Evolutionary conservation across 1,284 basidiomycete species (phyloP).

Genomic region (Marasmius sp.): DNA sequence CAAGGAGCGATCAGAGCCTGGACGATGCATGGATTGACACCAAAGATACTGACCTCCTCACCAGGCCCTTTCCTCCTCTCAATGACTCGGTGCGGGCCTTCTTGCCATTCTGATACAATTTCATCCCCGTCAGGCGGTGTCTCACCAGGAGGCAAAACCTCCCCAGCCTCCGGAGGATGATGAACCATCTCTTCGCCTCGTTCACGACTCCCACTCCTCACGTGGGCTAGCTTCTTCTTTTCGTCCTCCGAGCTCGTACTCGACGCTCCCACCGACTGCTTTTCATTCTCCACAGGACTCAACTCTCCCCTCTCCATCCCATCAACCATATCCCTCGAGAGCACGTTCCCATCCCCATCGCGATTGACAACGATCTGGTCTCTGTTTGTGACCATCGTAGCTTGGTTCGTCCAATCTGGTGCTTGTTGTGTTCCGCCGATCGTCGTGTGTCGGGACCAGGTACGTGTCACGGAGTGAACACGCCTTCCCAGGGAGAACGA

Average conservation of each 20-base stretch:
- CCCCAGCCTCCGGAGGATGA: constrained; percentile 3
- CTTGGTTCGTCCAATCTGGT: constrained; percentile 72
- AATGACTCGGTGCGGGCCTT: constrained; percentile 68
- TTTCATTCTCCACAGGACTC: constrained; percentile 29
- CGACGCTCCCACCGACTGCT: constrained; percentile 2
- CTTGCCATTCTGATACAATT: constrained; percentile 57
- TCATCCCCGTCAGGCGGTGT: constrained; percentile 41
- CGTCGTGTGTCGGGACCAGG: constrained; percentile 60
- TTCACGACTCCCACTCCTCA: constrained; percentile 2
- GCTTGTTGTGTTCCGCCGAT: constrained; percentile 9
- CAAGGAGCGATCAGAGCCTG: not conserved
- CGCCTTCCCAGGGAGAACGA: constrained; percentile 88
- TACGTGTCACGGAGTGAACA: constrained; percentile 86
- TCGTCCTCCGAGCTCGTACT: constrained; percentile 8
- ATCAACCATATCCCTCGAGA: constrained; percentile 3
- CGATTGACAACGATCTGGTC: constrained; percentile 84
- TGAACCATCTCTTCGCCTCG: not conserved
- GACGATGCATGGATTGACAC: constrained; percentile 9
- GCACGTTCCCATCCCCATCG: constrained; percentile 40
- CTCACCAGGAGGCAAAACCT: constrained; percentile 12
- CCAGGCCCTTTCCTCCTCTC: constrained; percentile 59
- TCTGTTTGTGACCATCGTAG: constrained; percentile 63
- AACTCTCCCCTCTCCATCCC: constrained; percentile 50
- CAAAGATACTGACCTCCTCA: constrained; percentile 53
- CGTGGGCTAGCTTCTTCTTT: constrained; percentile 6